Percentiles rank a stretch among this genome's conserved stretches.
phyloP scores from a whole-genome alignment of 2,329 filamentous ascomycete genomes.

The Oidium heveae region DNA sequence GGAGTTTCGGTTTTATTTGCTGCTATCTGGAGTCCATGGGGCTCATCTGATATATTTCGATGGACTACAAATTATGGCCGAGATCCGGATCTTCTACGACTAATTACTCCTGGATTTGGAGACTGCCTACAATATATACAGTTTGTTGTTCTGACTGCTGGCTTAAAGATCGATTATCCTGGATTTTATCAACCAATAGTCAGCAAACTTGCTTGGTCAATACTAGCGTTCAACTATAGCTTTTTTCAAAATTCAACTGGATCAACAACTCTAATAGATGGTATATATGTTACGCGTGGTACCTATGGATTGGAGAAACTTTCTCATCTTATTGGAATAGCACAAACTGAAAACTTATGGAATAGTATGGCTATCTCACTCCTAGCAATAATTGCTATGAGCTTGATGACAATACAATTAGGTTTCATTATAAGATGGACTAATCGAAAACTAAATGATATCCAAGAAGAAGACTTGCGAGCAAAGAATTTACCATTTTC shows the following conservation, averaged over 20 bases:
- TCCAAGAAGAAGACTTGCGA: slow-evolving; percentile 63
- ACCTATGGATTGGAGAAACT: slow-evolving; percentile 58
- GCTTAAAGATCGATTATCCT: slow-evolving; percentile 66
- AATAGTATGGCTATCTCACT: slow-evolving; percentile 85
- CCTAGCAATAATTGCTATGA: slow-evolving; percentile 43
- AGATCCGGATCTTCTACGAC: slow-evolving; percentile 68
- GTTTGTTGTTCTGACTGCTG: slow-evolving; percentile 71
- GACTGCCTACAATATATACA: slow-evolving; percentile 96
- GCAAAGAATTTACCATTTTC: slow-evolving; percentile 83
- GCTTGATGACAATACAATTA: slow-evolving; percentile 45
- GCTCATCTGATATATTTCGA: slow-evolving; percentile 65
- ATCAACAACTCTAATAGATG: slow-evolving; percentile 47
- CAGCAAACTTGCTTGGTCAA: slow-evolving; percentile 70
- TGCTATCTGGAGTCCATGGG: slow-evolving; percentile 81
- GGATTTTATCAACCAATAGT: slow-evolving; percentile 84
- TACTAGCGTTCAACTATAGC: slow-evolving; percentile 79
- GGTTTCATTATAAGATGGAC: slow-evolving; percentile 58
- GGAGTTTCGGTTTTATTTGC: slow-evolving; percentile 64
- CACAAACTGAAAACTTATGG: slow-evolving; percentile 58
- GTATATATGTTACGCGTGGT: slow-evolving; percentile 61
- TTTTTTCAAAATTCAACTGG: slow-evolving; percentile 46
- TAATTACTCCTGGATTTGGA: slow-evolving; percentile 88
- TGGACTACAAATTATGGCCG: slow-evolving; percentile 97
- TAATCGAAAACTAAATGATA: slow-evolving; percentile 43
- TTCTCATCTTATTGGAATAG: slow-evolving; percentile 64